Evolutionary conservation across 2,329 filamentous ascomycete species (phyloP).

Genomic region (Trichoderma koningii): DNA sequence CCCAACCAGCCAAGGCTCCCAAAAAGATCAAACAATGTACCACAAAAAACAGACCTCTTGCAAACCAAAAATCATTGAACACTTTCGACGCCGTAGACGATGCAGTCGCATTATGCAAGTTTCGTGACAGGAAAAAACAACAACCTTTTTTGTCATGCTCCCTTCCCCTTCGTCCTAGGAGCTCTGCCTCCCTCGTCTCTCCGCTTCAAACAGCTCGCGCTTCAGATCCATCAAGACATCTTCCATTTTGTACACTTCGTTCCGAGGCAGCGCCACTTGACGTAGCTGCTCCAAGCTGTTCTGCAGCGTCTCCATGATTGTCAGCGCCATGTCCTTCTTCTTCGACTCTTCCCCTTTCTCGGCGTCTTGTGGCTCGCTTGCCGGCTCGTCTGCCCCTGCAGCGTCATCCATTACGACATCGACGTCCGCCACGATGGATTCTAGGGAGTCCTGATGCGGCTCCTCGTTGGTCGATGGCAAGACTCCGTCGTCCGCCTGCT

Average conservation of each 20-base stretch:
- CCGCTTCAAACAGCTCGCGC: constrained; percentile 71
- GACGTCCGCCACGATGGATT: neutral
- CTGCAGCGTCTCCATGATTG: constrained; percentile 40
- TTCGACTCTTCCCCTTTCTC: constrained; percentile 28
- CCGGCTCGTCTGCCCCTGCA: constrained; percentile 12
- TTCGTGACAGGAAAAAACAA: constrained; percentile 11
- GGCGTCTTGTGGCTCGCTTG: constrained; percentile 18
- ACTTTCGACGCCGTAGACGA: constrained; percentile 26
- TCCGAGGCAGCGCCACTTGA: constrained; percentile 59
- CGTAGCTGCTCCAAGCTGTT: constrained; percentile 59
- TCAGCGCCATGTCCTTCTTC: constrained; percentile 12
- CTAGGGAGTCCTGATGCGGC: neutral
- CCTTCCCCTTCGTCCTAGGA: constrained; percentile 7
- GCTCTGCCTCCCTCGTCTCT: constrained; percentile 53
- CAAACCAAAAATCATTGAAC: constrained; percentile 2
- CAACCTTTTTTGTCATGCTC: constrained; percentile 27
- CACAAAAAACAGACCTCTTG: neutral
- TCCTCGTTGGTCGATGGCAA: neutral
- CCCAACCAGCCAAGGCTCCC: constrained; percentile 8
- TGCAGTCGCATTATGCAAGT: constrained; percentile 23
- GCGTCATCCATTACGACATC: constrained; percentile 19
- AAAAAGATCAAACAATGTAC: neutral
- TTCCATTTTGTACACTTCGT: constrained; percentile 71
- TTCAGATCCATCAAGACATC: constrained; percentile 79
- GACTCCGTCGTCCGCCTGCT: constrained; percentile 1